A percentile compares a stretch with the other conserved stretches of the same genome.
phyloP scores from a whole-genome alignment of 2,329 filamentous ascomycete species.

The Pestalotiopsis sp. region DNA sequence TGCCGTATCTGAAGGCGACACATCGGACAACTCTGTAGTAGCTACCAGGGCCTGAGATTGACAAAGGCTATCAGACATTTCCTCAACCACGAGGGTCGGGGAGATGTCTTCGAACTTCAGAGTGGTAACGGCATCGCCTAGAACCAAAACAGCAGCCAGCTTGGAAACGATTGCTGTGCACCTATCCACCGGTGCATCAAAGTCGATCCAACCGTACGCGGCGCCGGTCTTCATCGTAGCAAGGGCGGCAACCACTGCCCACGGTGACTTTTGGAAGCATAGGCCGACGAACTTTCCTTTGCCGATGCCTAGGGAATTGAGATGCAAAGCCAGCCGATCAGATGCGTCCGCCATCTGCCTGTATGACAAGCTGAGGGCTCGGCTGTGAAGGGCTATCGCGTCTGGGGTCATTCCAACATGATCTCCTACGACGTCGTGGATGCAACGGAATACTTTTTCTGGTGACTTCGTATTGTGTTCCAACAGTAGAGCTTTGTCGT shows the following conservation, averaged over 20 bases:
- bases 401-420: no score
- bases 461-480: no score
- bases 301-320: slow-evolving; percentile 37
- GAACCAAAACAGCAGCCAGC: slow-evolving; percentile 28
- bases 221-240: slow-evolving; percentile 52
- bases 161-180: slow-evolving; percentile 34
- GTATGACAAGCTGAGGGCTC: slow-evolving; percentile 35
- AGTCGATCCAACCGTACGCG: slow-evolving; percentile 36
- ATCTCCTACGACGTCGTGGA: no score
- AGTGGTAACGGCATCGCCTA: neutral
- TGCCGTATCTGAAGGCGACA: slow-evolving; percentile 46
- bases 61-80: no score
- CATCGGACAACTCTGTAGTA: slow-evolving; percentile 20
- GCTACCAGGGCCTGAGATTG: neutral
- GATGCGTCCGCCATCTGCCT: slow-evolving; percentile 44
- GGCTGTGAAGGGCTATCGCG: no score
- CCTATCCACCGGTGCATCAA: neutral
- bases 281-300: slow-evolving; percentile 45
- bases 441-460: no score
- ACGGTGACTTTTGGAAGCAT: slow-evolving; percentile 53
- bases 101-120: no score
- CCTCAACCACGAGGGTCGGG: no score
- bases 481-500: no score
- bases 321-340: slow-evolving; percentile 41
- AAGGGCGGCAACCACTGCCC: slow-evolving; percentile 47